Evolutionary conservation across 805 yeast genomes (phyloP), one percentile per base, ranked within the genome.

Genomic region (Cyberlindnera mycetangii): DNA sequence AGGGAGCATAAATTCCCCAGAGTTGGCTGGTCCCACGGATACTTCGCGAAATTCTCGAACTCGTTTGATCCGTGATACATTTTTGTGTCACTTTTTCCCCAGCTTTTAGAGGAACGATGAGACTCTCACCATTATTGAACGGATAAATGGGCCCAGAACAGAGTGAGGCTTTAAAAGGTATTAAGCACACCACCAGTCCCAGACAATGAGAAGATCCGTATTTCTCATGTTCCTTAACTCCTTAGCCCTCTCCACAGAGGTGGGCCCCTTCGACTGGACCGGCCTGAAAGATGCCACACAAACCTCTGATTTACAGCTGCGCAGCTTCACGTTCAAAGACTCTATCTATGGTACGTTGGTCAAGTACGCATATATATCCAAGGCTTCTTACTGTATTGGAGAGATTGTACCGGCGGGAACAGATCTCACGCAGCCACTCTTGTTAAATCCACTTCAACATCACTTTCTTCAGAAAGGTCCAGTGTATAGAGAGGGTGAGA

Each of bases 351-450:
- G 47, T 11, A 22, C 46, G 2, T 46, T 55, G 34, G 33, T 44
- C 15, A 45, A 44, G 32, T 50, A 54, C 34, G 52, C 59, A 1
- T 56, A 47, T 28, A 32, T 54, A 18, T 48, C 55, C 16, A 54
- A 53, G 32, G 42, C 53, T 7, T 36, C 55, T 15, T 55, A 54
- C 37, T 57, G 61, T 41, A 46, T 55, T 18, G 55, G 50, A 28
- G 18, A 20, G 14, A 32, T 55, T 3, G 30, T 28, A 2, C 49
- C 41, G 1, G 48, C 27, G 1, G 44, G 39, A 6, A 5, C 22
- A 7, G 42, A 51, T 20, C 37, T 56, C 8, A 37, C 58, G 7
- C 17, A 32, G 1, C 56, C 60, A 1, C 37, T 57, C 11, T 16
- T 42, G 7, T 37, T 57, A 32, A 44, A 36, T 11, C 56, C 56